A percentile compares a stretch with the other conserved stretches of the same genome.
phyloP scores from a whole-genome alignment of 768 basidiomycete genomes.

The Lactifluus volemus region DNA sequence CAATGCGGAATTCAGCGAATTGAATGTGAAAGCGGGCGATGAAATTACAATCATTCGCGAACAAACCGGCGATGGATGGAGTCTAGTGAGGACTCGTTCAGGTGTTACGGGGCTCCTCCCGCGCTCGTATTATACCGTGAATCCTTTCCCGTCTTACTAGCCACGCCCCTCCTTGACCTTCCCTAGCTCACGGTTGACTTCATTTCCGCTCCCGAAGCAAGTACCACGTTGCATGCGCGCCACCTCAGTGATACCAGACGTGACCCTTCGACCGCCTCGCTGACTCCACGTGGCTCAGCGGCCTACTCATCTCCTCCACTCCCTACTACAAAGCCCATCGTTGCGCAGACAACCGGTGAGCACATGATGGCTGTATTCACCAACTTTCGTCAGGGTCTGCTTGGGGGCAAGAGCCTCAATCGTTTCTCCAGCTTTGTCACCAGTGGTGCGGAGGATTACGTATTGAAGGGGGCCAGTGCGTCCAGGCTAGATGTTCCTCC shows the following conservation, averaged over 20 bases:
- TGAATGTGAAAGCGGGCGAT: slow-evolving; percentile 61
- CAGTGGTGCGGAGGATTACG: slow-evolving; percentile 76
- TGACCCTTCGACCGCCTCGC: slow-evolving; percentile 36
- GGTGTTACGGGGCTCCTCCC: slow-evolving; percentile 65
- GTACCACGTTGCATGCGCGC: slow-evolving; percentile 26
- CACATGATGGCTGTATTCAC: slow-evolving; percentile 44
- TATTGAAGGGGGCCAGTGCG: slow-evolving; percentile 53
- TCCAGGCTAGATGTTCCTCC: slow-evolving; percentile 20
- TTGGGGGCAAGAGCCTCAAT: slow-evolving; percentile 72
- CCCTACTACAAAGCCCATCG: slow-evolving; percentile 31
- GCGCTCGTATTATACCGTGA: slow-evolving; percentile 61
- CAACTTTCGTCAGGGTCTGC: slow-evolving; percentile 59
- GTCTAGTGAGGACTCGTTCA: slow-evolving; percentile 44
- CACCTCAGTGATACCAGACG: slow-evolving; percentile 22
- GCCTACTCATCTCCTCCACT: slow-evolving; percentile 22
- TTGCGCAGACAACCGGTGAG: slow-evolving; percentile 66
- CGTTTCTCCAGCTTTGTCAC: slow-evolving; percentile 84
- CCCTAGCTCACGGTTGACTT: slow-evolving; percentile 61
- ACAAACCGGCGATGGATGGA: slow-evolving; percentile 73
- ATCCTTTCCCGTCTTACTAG: slow-evolving; percentile 19
- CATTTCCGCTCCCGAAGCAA: slow-evolving; percentile 38
- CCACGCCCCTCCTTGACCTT: slow-evolving; percentile 4
- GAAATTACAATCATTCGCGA: slow-evolving; percentile 63
- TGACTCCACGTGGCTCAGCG: slow-evolving; percentile 41
- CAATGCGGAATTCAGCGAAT: slow-evolving; percentile 64